Conservation (phyloP, 768 basidiomycete species). For the Termitomyces heimii region DNA sequence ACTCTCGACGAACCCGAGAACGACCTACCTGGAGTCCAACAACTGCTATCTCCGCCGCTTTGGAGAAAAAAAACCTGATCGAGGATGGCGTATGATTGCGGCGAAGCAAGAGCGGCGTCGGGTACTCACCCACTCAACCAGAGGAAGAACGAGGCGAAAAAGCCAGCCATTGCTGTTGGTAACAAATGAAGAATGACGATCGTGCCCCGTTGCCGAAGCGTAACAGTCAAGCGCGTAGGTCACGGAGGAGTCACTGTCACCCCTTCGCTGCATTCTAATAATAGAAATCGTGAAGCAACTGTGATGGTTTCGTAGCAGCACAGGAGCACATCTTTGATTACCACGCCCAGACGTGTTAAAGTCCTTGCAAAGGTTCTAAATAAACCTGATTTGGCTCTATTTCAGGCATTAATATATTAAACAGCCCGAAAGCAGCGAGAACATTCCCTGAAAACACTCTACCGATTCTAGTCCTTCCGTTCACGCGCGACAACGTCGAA, state of each 20-base stretch:
- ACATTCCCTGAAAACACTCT: too few relatives aligned
- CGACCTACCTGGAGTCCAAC: slow-evolving; percentile 74
- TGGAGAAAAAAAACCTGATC: slow-evolving; percentile 76
- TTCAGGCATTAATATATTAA: too few relatives aligned
- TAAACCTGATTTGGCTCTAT: too few relatives aligned
- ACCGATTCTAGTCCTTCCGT: too few relatives aligned
- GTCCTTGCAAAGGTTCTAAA: too few relatives aligned
- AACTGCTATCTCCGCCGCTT: slow-evolving; percentile 84
- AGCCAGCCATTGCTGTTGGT: slow-evolving; percentile 28
- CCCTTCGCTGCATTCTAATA: neutral
- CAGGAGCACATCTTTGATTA: too few relatives aligned
- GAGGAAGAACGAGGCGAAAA: slow-evolving; percentile 36
- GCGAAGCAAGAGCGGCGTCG: neutral
- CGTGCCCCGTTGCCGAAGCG: neutral
- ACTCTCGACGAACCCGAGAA: neutral
- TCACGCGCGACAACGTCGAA: too few relatives aligned
- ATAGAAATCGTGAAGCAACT: neutral
- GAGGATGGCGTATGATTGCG: neutral
- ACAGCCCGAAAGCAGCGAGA: too few relatives aligned
- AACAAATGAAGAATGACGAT: neutral
- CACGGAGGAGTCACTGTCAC: neutral
- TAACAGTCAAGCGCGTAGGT: slow-evolving; percentile 2
- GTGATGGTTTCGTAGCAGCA: too few relatives aligned
- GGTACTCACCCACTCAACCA: slow-evolving; percentile 39
- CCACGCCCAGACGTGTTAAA: too few relatives aligned